phyloP scores from a whole-genome alignment of 306 rosid genomes.

The Inga oerstediana region DNA sequence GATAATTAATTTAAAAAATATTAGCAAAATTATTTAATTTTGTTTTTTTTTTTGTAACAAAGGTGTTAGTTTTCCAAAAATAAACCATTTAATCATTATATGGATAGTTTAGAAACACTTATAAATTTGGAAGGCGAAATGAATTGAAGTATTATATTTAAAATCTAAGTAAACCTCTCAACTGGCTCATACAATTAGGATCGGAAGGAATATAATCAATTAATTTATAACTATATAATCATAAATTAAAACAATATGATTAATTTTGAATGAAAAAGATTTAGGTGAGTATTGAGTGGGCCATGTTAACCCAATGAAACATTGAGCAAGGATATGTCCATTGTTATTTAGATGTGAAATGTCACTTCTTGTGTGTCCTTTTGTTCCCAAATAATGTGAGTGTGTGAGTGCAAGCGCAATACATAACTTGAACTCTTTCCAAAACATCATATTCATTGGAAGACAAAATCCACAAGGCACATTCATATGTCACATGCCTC shows the following conservation, averaged over 20 bases:
- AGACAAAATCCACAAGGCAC: slow-evolving; percentile 18
- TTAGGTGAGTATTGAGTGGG: slow-evolving; percentile 29
- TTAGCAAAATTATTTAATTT: background rate
- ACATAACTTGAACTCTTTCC: background rate
- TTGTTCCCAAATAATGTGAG: background rate
- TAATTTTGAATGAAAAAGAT: slow-evolving; percentile 33
- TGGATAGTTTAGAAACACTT: background rate
- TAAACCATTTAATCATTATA: background rate
- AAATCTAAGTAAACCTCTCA: too few species aligned
- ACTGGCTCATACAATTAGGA: too few species aligned
- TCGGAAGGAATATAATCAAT: too few species aligned
- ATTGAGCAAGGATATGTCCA: slow-evolving; percentile 10
- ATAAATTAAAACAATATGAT: background rate
- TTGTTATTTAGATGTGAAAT: background rate
- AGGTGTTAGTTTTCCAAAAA: too few species aligned
- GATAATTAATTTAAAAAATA: background rate
- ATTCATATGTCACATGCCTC: slow-evolving; percentile 19
- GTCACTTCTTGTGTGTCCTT: slow-evolving; percentile 19
- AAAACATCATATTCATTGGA: background rate
- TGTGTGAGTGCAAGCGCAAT: background rate
- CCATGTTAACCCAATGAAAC: slow-evolving; percentile 32
- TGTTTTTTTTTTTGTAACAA: background rate
- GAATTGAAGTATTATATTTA: background rate
- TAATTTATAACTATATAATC: background rate
- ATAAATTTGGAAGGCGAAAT: background rate